A percentile compares a stretch with the other conserved stretches of the same genome.
Evolutionary conservation across 1,284 basidiomycete genomes (phyloP).

Genomic region (Bondarzewia mesenterica): DNA sequence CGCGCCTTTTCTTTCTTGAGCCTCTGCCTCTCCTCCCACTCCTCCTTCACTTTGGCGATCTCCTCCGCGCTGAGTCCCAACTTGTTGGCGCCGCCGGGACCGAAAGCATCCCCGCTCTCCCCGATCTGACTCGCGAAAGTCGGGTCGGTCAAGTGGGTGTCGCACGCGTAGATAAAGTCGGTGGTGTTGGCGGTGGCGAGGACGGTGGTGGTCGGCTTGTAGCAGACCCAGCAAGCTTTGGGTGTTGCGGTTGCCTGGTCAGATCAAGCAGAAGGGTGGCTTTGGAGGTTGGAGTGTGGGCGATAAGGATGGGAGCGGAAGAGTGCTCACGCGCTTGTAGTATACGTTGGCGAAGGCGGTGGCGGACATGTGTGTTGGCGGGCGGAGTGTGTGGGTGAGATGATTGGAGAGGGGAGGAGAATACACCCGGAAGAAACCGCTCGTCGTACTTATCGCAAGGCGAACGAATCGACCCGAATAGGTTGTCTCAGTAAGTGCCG

Average conservation of each 20-base stretch:
- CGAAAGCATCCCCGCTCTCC: slow-evolving; percentile 27
- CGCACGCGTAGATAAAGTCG: slow-evolving; percentile 74
- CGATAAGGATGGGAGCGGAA: not conserved
- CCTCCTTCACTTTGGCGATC: slow-evolving; percentile 64
- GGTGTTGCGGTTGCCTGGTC: slow-evolving; percentile 56
- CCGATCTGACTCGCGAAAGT: slow-evolving; percentile 58
- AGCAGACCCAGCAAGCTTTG: slow-evolving; percentile 65
- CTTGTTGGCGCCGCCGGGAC: slow-evolving; percentile 19
- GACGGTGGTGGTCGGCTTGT: slow-evolving; percentile 64
- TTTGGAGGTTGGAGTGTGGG: slow-evolving; percentile 1
- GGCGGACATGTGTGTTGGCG: slow-evolving; percentile 4
- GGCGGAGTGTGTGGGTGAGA: not conserved
- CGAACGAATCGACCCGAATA: too few relatives aligned
- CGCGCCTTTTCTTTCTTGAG: slow-evolving; percentile 46
- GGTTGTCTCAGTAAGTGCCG: not conserved
- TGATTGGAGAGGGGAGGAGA: too few relatives aligned
- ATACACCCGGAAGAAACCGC: too few relatives aligned
- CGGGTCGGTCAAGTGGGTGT: slow-evolving; percentile 56
- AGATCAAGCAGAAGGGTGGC: slow-evolving; percentile 12
- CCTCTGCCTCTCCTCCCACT: slow-evolving; percentile 67
- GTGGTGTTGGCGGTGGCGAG: slow-evolving; percentile 65
- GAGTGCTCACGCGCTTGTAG: slow-evolving; percentile 65
- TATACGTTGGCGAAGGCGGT: slow-evolving; percentile 75
- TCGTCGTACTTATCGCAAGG: too few relatives aligned
- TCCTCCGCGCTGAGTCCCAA: slow-evolving; percentile 44